Evolutionary conservation across 129 eudicot species (phyloP).

Genomic region (Logfia minima): DNA sequence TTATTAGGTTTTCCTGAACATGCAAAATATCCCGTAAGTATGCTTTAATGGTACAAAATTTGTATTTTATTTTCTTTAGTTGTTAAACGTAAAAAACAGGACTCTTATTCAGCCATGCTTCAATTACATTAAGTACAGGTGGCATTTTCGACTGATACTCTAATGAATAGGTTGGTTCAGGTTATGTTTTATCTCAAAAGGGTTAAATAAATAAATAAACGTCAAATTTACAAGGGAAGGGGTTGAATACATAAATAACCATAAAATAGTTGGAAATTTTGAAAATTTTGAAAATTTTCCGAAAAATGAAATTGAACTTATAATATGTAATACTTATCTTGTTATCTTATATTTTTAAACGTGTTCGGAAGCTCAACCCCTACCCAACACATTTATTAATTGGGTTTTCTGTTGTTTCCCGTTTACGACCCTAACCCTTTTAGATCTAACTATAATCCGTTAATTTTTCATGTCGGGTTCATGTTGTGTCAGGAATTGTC

Average conservation of each 20-base stretch:
- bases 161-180: no score
- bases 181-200: not conserved
- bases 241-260: not conserved
- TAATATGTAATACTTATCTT: no score
- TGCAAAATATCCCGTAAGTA: not conserved
- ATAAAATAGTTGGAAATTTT: not conserved
- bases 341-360: not conserved
- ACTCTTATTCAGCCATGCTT: not conserved
- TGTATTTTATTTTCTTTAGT: not conserved
- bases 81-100: not conserved
- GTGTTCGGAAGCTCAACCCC: not conserved
- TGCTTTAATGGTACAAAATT: not conserved
- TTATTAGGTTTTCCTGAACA: not conserved
- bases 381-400: no score
- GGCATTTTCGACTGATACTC: no score
- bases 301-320: no score
- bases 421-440: not conserved
- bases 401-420: not conserved
- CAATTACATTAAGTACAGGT: no score
- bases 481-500: not conserved
- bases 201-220: not conserved
- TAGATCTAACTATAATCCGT: not conserved
- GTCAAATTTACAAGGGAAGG: not conserved
- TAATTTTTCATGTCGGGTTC: not conserved
- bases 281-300: not conserved